phyloP scores from a whole-genome alignment of 1,284 basidiomycete species.

The Marasmius sp. region DNA sequence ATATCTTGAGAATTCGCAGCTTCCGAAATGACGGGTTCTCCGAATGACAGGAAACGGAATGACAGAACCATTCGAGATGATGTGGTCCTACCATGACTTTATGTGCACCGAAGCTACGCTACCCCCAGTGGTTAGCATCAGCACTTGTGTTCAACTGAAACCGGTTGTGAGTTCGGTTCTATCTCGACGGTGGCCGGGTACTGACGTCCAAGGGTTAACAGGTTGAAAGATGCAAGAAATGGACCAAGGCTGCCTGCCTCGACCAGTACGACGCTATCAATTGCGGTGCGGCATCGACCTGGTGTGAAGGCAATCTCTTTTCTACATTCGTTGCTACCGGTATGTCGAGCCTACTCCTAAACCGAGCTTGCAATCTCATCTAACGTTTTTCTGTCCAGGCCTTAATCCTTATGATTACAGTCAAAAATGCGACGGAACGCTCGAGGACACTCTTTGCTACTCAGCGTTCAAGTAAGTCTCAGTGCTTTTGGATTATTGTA shows the following conservation, averaged over 20 bases:
- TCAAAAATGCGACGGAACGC: conserved; percentile 49
- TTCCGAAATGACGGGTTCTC: neutral
- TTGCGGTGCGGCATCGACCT: conserved; percentile 48
- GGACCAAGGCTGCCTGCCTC: conserved; percentile 45
- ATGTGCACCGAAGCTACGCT: conserved; percentile 40
- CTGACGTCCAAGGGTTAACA: conserved; percentile 15
- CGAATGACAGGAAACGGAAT: conserved; percentile 50
- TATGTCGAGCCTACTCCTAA: conserved; percentile 19
- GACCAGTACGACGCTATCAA: conserved; percentile 50
- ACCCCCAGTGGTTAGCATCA: neutral
- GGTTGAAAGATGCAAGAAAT: conserved; percentile 50
- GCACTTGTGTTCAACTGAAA: conserved; percentile 55
- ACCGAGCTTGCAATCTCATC: too few species aligned
- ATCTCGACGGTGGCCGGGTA: neutral
- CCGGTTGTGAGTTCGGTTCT: conserved; percentile 33
- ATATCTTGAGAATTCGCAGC: neutral
- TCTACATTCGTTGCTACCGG: conserved; percentile 35
- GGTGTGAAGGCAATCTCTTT: conserved; percentile 41
- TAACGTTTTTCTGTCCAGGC: too few species aligned
- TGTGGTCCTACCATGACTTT: conserved; percentile 45
- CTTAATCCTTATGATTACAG: conserved; percentile 65
- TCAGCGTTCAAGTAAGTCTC: conserved; percentile 41
- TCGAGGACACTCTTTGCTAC: conserved; percentile 44
- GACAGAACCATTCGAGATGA: conserved; percentile 43
- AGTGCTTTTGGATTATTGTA: neutral